Base-by-base conservation (phyloP, 139 green algal genomes). In the Chlamydomonas sp. region DNA sequence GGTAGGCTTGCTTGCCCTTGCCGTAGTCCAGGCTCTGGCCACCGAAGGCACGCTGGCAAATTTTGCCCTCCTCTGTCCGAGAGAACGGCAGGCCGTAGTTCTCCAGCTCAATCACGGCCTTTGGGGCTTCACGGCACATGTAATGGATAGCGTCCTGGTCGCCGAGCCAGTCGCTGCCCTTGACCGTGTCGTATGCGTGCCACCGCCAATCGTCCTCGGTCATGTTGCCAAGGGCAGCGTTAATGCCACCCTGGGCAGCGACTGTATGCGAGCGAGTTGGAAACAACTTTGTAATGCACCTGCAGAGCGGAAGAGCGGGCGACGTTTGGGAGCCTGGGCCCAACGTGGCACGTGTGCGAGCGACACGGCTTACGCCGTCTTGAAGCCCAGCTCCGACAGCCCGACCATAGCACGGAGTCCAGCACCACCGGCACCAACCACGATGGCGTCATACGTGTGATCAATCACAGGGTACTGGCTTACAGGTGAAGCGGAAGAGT, bases 101-200 rank as follows among this genome's bases (percentile, higher is more conserved):
- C 87, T 99, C 98, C 58, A 99, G 94, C 93, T 99, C 98, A 63
- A 98, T 97, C 14, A 99, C 98, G 7, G 97, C 97, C 88, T 96
- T 96, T 7, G 98, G 97, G 9, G 98, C 98, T 91, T 99, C 97
- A 16, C 97, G 92, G 91, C 97, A 95, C 93, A 95, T 95, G 84
- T 95, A 95, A 88, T 97, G 93, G 66, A 97, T 97, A 2, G 94
- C 94, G 72, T 97, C 94, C 93, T 99, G 97, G 92, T 99, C 97
- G 57, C 98, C 98, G 10, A 99, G 93, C 98, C 98, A 99, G 94
- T 99, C 98, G 78, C 92, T 97, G 87, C 98, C 98, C 94, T 99
- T 99, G 90, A 99, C 96, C 0, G 98, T 99, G 91, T 99, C 98
- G 86, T 99, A 99, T 12, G 98, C 98, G 87, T 99, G 98, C 98